Base-by-base conservation (phyloP, 768 basidiomycete species). In the Trametes villosa region DNA sequence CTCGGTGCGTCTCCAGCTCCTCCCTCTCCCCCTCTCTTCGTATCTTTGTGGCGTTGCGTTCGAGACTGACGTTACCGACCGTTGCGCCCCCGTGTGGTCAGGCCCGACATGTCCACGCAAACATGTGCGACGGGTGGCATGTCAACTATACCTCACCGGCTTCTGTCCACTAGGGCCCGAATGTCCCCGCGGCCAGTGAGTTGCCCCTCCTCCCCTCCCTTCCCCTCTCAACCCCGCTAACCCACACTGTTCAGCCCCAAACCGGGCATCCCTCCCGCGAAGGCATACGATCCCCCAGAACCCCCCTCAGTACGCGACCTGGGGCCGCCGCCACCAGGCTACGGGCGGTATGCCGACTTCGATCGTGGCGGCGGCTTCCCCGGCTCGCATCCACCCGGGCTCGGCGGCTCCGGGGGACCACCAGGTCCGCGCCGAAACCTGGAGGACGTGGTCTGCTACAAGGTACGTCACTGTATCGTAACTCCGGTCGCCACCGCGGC, bases 141-240 rank as follows among this genome's bases (percentile, higher is more conserved):
- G 97, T 73, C 93, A 94, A 65, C 77, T 86, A 15, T 99, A 96
- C 76, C 75, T 98, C 47, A 90, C 92, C 20, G 96, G 96, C 7
- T 93, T 98, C 69, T 99, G 96, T 73, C 94, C 94, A 11, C 75
- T 91, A 57, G 96, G 97, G 1, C 83, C 89, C 29, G 89, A 95
- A 27, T 98, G 96, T 74, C 82, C 88, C 20, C 82, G 86, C 55
- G 93, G 92, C 73, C 95, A 97, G 94, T 96, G 72, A 76, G 92
- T 87, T 29, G 22, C 36, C 45, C 46, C 38, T 27, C 53, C 48
- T 40, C 31, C 13, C 40, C 36, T 24, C 29, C 44, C 56, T 29
- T 26, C 17, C 40, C 57, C 49, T 58, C 22, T 34, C 50, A 6
- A 26, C 38, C 49, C 18, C 66, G 60, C 60, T 36, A 53, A 42